Percentiles rank a stretch among this genome's conserved stretches.
phyloP scores from a whole-genome alignment of 2,329 filamentous ascomycete species.

The Scedosporium aurantiacum region DNA sequence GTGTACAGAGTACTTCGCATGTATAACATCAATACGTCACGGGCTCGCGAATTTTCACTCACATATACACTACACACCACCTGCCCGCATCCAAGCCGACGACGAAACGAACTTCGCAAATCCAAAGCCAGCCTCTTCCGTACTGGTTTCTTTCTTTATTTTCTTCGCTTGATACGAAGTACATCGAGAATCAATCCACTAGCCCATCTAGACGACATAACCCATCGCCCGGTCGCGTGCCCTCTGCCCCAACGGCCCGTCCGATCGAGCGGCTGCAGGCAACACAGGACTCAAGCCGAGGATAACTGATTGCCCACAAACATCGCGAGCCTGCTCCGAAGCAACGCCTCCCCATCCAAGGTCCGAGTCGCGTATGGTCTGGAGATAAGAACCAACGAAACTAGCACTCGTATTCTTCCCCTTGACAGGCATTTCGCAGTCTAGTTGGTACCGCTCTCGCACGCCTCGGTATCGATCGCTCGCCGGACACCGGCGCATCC shows the following conservation, averaged over 20 bases:
- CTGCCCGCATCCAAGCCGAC: not conserved
- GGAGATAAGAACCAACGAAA: not conserved
- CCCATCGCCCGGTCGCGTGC: not conserved
- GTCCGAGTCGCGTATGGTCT: not conserved
- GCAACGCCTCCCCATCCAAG: not conserved
- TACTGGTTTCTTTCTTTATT: not conserved
- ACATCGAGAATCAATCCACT: not conserved
- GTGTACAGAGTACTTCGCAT: not conserved
- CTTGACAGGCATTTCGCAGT: not conserved
- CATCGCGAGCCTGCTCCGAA: not conserved
- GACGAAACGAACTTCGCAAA: not conserved
- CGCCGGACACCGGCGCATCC: no score
- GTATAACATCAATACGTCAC: not conserved
- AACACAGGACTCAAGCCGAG: not conserved
- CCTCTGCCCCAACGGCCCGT: not conserved
- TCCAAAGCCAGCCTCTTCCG: not conserved
- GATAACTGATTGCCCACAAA: not conserved
- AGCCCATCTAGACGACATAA: not conserved
- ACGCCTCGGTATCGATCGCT: not conserved
- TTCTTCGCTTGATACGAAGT: no score
- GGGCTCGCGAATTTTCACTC: not conserved
- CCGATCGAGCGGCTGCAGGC: not conserved
- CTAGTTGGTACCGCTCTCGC: not conserved
- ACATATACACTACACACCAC: not conserved
- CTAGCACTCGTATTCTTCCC: not conserved